Evolutionary conservation across 1,284 basidiomycete species (phyloP), one percentile per base, ranked within the genome.

Genomic region (Pyrrhoderma lamaoense): DNA sequence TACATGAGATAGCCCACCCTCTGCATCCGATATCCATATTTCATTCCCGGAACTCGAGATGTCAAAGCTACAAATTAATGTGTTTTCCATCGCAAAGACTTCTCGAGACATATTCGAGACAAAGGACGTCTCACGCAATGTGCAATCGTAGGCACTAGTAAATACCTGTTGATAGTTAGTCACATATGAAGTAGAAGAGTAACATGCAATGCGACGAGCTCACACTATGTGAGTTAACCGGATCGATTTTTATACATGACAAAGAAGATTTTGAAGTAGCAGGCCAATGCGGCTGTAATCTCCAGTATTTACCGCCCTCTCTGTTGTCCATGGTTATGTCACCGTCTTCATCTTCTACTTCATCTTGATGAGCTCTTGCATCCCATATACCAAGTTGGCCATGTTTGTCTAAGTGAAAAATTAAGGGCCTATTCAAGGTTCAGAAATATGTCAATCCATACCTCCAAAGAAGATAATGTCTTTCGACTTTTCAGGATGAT

Each of bases 371-470:
- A 1, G 87, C 85, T 51, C 76, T 75, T 14, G 87, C 81, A 65
- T 90, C 86, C 88, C 88, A 90, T 42, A 90, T 82, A 4, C 86
- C 87, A 25, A 89, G 67, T 57, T 81, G 75, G 0, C 87, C 88
- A 57, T 86, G 79, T 59, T 89, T 90, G 60, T 89, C 87, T 88
- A 47, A 19, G 18, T 18, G 35, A 18, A n/a, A 46, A 38, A 51
- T 0, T 36, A n/a, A 18, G 49, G 16, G 25, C 27, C 27, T 31
- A 5, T 5, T 5, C 27, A 31, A 5, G 27, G 27, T 31, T 31
- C 11, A 5, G 27, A 31, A 31, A 31, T 31, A 5, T 31, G 8
- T 5, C 5, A 7, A 31, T 51, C 57, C 73, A 53, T 56, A 82
- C 84, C 85, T 62, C 87, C 86, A 61, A 89, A 85, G 62, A 89